Evolutionary conservation across 169 alveolate species (phyloP).

Genomic region (Eimeria praecox): DNA sequence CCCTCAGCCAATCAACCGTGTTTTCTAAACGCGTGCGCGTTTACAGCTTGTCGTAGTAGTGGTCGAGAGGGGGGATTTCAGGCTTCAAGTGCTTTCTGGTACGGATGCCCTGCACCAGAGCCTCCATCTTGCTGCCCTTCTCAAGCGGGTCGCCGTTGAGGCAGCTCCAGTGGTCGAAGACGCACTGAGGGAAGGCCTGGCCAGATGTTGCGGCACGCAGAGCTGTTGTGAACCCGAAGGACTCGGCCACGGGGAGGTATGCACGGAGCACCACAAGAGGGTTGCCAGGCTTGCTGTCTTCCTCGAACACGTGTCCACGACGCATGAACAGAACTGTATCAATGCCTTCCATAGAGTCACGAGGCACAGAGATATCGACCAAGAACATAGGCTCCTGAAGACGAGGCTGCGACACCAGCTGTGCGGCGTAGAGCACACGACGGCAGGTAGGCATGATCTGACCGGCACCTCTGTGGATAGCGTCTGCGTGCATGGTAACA

Average conservation of each 20-base stretch:
- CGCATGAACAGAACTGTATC: conserved; percentile 98
- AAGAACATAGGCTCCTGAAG: conserved; percentile 99
- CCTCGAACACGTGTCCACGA: conserved; percentile 99
- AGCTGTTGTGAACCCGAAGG: conserved; percentile 99
- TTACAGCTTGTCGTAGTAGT: conserved; percentile 98
- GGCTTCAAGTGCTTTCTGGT: conserved; percentile 98
- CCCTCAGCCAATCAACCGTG: not conserved
- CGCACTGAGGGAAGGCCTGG: conserved; percentile 99
- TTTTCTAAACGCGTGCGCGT: not conserved
- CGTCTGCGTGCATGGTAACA: conserved; percentile 99
- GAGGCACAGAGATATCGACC: conserved; percentile 98
- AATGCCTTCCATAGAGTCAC: conserved; percentile 98
- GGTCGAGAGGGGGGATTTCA: conserved; percentile 98
- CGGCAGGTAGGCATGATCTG: conserved; percentile 99
- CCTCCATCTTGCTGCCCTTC: conserved; percentile 97
- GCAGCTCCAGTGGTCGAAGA: conserved; percentile 99
- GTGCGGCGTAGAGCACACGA: conserved; percentile 98
- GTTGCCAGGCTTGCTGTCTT: conserved; percentile 98
- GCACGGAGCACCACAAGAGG: conserved; percentile 98
- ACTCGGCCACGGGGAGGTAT: conserved; percentile 99
- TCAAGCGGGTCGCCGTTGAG: conserved; percentile 98
- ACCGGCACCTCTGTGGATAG: conserved; percentile 99
- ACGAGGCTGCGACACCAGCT: conserved; percentile 98
- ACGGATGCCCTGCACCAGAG: conserved; percentile 96
- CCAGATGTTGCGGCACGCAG: conserved; percentile 99